These are phyloP conservation scores for Mortierella sp. DNA, from an alignment of 371 early-diverging fungal species.

Conservation along the genomic window DNA sequence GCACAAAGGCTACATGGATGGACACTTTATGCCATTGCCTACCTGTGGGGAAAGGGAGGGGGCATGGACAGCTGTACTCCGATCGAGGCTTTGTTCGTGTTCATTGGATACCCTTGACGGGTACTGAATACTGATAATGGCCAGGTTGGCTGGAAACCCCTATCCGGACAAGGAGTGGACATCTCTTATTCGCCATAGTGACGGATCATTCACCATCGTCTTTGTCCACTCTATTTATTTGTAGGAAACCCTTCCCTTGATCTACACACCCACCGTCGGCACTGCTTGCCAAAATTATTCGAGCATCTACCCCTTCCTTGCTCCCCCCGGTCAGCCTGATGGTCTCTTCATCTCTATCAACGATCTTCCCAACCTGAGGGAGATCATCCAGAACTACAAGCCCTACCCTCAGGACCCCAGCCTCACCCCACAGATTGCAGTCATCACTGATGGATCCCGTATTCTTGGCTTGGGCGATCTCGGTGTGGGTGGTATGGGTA, in stretches of 20 bases:
- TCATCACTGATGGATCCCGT: conserved; percentile 93
- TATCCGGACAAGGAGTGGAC: neutral
- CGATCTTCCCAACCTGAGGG: conserved; percentile 75
- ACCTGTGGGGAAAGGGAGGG: too few species aligned
- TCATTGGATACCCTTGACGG: neutral
- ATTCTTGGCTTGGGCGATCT: conserved; percentile 94
- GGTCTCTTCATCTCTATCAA: conserved; percentile 88
- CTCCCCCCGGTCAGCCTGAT: conserved; percentile 78
- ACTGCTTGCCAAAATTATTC: conserved; percentile 91
- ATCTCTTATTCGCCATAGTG: neutral
- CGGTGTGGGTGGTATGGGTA: conserved; percentile 92
- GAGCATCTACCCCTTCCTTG: conserved; percentile 85
- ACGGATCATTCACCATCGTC: neutral
- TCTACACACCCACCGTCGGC: conserved; percentile 95
- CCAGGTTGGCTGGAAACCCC: neutral
- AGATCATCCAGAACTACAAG: conserved; percentile 76
- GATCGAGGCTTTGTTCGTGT: neutral
- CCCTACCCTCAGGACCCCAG: conserved; percentile 60
- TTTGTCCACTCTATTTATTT: neutral
- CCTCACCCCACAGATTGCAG: conserved; percentile 77
- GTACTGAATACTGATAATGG: neutral
- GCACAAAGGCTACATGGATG: too few species aligned
- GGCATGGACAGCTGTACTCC: too few species aligned
- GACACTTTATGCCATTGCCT: too few species aligned
- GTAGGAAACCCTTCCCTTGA: conserved; percentile 80